Evolutionary conservation across 768 basidiomycete species (phyloP), one percentile per base, ranked within the genome.

Genomic region (Termitomyces heimii): DNA sequence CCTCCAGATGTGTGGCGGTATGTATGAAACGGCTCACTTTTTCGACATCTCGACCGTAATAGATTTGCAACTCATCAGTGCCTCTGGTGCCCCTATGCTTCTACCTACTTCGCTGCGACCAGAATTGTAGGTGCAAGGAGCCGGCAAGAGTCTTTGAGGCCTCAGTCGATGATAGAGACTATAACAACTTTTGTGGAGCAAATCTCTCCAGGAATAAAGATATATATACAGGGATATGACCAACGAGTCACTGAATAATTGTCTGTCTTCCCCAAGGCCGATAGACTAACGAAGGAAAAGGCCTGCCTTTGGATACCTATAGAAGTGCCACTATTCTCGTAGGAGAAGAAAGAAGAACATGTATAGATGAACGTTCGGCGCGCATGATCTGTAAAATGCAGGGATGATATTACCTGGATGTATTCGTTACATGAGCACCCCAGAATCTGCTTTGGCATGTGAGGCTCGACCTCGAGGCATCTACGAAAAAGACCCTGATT

Each of bases 341-440:
- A 28, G 28, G 54, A 39, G 26, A 40, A 39, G 43, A 45, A 35
- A 39, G 26, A 40, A 39, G 43, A 45, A 35, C 34, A 37, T 14
- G 32, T 32, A 55, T 55, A 42, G 44, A 45, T 26, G 49, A 59
- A 49, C 49, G 46, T 55, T 57, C 62, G 53, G 28, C 48, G 35
- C 54, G 37, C 60, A 58, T 61, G 57, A 47, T 50, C 22, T 34
- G 46, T 46, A 55, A n/a, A 53, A 67, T 65, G 63, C 63, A 67
- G 67, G 64, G 66, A 61, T 62, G 66, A 60, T 62, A 59, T 60
- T 58, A 49, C 59, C 53, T 53, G 53, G 37, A 54, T 50, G 57
- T 26, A 53, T 60, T 63, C 51, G 48, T 58, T 62, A 58, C 59
- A 62, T 61, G 63, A 69, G 66, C 63, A 71, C 70, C 73, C 71